A percentile compares a stretch with the other conserved stretches of the same genome.
These are phyloP conservation scores for Cystofilobasidium bisporidii DNA, from an alignment of 768 basidiomycete species.

Conservation along the genomic window DNA sequence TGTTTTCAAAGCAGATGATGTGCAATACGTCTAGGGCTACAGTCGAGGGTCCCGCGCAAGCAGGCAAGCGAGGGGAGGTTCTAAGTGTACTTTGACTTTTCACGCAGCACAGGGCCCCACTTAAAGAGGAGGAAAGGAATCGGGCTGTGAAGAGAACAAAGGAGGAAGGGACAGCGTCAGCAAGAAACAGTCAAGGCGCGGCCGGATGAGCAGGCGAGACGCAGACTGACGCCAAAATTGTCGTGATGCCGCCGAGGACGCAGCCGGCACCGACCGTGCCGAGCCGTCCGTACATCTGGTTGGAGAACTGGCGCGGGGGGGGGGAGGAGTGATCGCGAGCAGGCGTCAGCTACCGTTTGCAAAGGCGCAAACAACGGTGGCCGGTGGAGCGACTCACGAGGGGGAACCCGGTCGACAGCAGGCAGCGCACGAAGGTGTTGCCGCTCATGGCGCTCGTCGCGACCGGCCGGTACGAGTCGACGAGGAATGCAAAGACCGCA, in stretches of 20 bases:
- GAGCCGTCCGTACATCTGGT: conserved; percentile 48
- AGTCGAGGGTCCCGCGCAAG: no score
- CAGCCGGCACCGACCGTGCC: conserved; percentile 65
- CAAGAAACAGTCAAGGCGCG: no score
- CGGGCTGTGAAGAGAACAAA: no score
- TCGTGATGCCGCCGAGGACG: conserved; percentile 56
- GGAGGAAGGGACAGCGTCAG: no score
- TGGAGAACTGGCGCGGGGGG: conserved; percentile 36
- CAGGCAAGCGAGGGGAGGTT: neutral
- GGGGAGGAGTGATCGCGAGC: neutral
- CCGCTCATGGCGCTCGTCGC: conserved; percentile 51
- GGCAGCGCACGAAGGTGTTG: conserved; percentile 50
- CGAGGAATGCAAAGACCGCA: conserved; percentile 53
- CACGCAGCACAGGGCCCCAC: neutral
- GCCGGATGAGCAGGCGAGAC: no score
- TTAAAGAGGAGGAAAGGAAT: no score
- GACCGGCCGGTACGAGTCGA: conserved; percentile 41
- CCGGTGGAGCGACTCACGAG: neutral
- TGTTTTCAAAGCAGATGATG: no score
- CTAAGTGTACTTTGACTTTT: neutral
- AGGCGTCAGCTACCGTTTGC: no score
- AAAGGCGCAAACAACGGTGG: no score
- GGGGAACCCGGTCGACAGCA: conserved; percentile 44
- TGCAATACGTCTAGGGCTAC: neutral
- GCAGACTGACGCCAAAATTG: conserved; percentile 28